phyloP scores from a whole-genome alignment of 345 rosid genomes.

The Dipteronia dyeriana region DNA sequence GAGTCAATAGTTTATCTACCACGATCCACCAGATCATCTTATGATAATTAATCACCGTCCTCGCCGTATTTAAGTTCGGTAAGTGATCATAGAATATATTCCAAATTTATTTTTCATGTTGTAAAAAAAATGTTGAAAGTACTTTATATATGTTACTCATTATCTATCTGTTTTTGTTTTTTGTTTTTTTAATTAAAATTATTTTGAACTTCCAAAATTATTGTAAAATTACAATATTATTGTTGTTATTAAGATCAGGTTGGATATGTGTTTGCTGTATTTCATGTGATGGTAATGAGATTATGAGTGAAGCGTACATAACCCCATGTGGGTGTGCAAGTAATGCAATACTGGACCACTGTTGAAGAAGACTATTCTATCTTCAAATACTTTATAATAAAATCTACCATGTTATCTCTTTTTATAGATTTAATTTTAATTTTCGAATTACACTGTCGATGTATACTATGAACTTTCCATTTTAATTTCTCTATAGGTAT shows the following conservation, averaged over 20 bases:
- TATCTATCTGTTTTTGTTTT: background rate
- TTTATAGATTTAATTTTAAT: background rate
- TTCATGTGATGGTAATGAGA: slow-evolving; percentile 38
- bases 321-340: slow-evolving; percentile 38
- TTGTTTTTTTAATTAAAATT: background rate
- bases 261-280: slow-evolving; percentile 24
- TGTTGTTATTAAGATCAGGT: background rate
- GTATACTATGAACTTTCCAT: background rate
- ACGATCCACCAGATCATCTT: slow-evolving; percentile 41
- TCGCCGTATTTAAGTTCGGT: slow-evolving; percentile 19
- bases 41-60: slow-evolving; percentile 34
- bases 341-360: slow-evolving; percentile 7
- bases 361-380: slow-evolving; percentile 5
- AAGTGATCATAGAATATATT: background rate
- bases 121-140: background rate
- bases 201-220: background rate
- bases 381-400: background rate
- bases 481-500: too few species aligned
- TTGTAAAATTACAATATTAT: background rate
- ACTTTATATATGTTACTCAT: background rate
- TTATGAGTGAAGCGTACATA: slow-evolving; percentile 38
- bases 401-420: background rate
- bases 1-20: slow-evolving; percentile 74
- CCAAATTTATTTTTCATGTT: background rate
- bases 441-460: background rate